Conservation (phyloP, 257 asterid genomes). For the Perilla frutescens region DNA sequence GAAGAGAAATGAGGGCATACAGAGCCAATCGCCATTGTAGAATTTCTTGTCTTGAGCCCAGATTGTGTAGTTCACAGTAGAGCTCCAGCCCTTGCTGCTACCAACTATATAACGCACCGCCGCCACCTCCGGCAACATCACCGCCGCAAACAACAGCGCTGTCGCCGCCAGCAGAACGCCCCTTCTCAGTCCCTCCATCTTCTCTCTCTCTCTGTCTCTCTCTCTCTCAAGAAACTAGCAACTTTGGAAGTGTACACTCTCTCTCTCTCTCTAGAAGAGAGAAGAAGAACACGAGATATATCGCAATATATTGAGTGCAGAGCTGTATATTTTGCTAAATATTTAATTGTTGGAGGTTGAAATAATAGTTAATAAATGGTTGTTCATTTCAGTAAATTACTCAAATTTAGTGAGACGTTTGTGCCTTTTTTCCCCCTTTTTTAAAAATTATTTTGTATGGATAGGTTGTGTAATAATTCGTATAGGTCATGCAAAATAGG, state of each 20-base stretch:
- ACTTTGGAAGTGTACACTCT: not conserved
- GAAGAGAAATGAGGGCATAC: conserved; percentile 45
- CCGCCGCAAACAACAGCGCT: conserved; percentile 49
- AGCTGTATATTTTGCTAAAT: conserved; percentile 21
- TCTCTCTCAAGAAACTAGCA: not conserved
- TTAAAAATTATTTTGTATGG: too few relatives aligned
- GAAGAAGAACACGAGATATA: conserved; percentile 12
- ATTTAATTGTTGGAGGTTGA: conserved; percentile 17
- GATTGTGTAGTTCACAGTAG: conserved; percentile 53
- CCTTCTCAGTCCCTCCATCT: conserved; percentile 41
- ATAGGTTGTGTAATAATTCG: too few relatives aligned
- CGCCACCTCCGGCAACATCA: conserved; percentile 57
- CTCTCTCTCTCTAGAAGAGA: conserved; percentile 26
- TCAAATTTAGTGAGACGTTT: not conserved
- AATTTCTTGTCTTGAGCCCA: conserved; percentile 67
- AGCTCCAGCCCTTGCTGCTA: conserved; percentile 53
- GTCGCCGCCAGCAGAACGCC: conserved; percentile 44
- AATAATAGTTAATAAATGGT: not conserved
- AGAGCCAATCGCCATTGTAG: conserved; percentile 76
- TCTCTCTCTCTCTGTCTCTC: not conserved
- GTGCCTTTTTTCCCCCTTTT: too few relatives aligned
- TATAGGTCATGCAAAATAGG: too few relatives aligned
- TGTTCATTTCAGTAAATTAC: conserved; percentile 1
- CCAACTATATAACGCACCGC: conserved; percentile 66
- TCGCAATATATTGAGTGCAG: conserved; percentile 29